These are phyloP conservation scores for Lolium multiflorum DNA, from an alignment of 176 grass and related monocot species.

Conservation along the genomic window DNA sequence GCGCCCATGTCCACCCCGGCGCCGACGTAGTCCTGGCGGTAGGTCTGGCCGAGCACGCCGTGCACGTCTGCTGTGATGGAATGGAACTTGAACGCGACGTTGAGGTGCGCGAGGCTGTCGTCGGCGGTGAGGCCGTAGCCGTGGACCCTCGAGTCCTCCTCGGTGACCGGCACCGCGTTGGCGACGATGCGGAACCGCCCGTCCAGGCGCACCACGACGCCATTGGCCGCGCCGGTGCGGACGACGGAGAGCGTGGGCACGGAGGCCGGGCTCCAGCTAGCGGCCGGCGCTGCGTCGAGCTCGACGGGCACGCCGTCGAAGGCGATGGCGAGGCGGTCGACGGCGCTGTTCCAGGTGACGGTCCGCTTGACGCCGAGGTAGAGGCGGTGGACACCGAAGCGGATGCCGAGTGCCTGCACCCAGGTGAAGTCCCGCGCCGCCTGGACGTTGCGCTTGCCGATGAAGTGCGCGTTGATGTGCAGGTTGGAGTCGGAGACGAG, in stretches of 20 bases:
- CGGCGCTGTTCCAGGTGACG: slow-evolving; percentile 43
- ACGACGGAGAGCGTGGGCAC: slow-evolving; percentile 37
- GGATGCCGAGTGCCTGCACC: slow-evolving; percentile 69
- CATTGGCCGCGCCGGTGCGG: slow-evolving; percentile 50
- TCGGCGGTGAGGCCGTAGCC: slow-evolving; percentile 44
- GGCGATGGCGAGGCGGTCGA: slow-evolving; percentile 55
- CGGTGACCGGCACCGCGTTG: slow-evolving; percentile 54
- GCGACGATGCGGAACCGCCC: slow-evolving; percentile 55
- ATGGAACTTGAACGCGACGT: slow-evolving; percentile 65
- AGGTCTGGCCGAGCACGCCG: slow-evolving; percentile 67
- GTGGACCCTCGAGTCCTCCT: slow-evolving; percentile 60
- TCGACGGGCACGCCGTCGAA: slow-evolving; percentile 52
- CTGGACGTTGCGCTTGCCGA: slow-evolving; percentile 53
- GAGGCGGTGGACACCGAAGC: slow-evolving; percentile 57
- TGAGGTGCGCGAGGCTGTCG: slow-evolving; percentile 64
- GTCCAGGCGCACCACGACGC: slow-evolving; percentile 57
- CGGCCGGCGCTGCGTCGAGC: neutral
- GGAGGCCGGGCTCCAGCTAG: slow-evolving; percentile 45
- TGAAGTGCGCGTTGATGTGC: slow-evolving; percentile 89
- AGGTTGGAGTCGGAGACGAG: slow-evolving; percentile 71
- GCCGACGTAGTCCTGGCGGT: slow-evolving; percentile 48
- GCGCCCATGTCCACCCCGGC: slow-evolving; percentile 50
- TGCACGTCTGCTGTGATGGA: slow-evolving; percentile 54
- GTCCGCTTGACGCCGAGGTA: slow-evolving; percentile 54
- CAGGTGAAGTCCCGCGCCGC: slow-evolving; percentile 57